Conservation (phyloP, 495 filamentous ascomycete species). For the Penicillium soppii region DNA sequence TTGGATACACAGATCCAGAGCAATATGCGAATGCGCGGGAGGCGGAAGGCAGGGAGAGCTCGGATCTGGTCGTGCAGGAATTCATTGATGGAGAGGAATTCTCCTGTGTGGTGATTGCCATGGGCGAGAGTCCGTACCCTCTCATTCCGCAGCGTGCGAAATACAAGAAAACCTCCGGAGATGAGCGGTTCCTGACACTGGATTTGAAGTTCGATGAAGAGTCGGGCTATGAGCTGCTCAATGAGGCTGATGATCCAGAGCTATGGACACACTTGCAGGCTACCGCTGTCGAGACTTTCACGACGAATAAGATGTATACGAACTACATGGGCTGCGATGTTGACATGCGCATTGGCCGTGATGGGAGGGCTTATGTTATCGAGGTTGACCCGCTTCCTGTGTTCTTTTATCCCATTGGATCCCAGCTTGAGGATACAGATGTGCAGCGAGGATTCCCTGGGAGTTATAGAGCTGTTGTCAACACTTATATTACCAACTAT, state of each 20-base stretch:
- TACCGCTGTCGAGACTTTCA: slow-evolving; percentile 14
- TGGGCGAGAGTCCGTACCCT: slow-evolving; percentile 4
- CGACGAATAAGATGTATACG: slow-evolving; percentile 2
- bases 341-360: slow-evolving; percentile 9
- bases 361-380: slow-evolving; percentile 10
- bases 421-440: slow-evolving; percentile 8
- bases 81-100: slow-evolving; percentile 10
- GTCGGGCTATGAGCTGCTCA: slow-evolving; percentile 7
- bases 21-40: neutral
- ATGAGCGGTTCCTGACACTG: slow-evolving; percentile 3
- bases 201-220: slow-evolving; percentile 11
- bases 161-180: neutral
- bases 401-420: slow-evolving; percentile 8
- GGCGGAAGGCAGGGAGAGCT: neutral
- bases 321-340: slow-evolving; percentile 19
- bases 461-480: slow-evolving; percentile 6
- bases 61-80: slow-evolving; percentile 12
- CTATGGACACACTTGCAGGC: slow-evolving; percentile 10
- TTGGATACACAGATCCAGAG: neutral
- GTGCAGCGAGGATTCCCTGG: slow-evolving; percentile 10
- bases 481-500: slow-evolving; percentile 16
- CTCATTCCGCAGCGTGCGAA: slow-evolving; percentile 10
- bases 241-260: slow-evolving; percentile 1
- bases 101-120: slow-evolving; percentile 6
- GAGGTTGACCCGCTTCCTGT: slow-evolving; percentile 14